Evolutionary conservation across 2,329 filamentous ascomycete genomes (phyloP), one percentile per base, ranked within the genome.

Genomic region (Byssothecium circinans): DNA sequence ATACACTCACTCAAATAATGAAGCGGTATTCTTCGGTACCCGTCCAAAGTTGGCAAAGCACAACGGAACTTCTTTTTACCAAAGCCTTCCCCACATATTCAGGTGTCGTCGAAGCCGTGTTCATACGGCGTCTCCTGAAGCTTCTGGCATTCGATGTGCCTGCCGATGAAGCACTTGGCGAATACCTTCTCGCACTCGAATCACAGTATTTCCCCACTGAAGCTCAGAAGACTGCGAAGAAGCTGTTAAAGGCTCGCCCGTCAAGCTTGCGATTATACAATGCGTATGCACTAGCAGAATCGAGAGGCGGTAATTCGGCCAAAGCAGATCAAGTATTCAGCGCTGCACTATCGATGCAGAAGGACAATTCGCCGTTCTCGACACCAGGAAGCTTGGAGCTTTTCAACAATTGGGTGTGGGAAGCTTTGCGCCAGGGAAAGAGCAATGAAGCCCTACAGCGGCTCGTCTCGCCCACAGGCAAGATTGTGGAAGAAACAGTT

Each of bases 221-320:
- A 17, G 81, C 84, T 20, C 86, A 82, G 56, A 95, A 89, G 63
- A 75, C 79, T 6, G 88, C 89, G 0, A 95, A 89, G 60, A 71
- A 72, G 6, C 74, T 95, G 0, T 70, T 96, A n/a, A 92, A 88
- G 62, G 78, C 78, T 39, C 81, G 82, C 45, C 76, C 84, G 0
- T 76, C 81, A 1, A 86, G 83, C 57, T 67, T 88, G 2, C 74
- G 77, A 12, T 74, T 96, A 0, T 96, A 95, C 70, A 87, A 90
- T 56, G 83, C 85, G 0, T 95, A 92, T 62, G 89, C 87, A 0
- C 71, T 89, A 12, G 82, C 90, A 3, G 89, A 95, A 68, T 78
- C 73, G 55, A 74, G 75, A 1, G 79, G 78, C 23, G 81, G 78
- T 0, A 85, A 86, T 19, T 56, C 64, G 1, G 76, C 81, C 0